Evolutionary conservation across 116 monocot species (phyloP).

Genomic region (Cymodocea nodosa): DNA sequence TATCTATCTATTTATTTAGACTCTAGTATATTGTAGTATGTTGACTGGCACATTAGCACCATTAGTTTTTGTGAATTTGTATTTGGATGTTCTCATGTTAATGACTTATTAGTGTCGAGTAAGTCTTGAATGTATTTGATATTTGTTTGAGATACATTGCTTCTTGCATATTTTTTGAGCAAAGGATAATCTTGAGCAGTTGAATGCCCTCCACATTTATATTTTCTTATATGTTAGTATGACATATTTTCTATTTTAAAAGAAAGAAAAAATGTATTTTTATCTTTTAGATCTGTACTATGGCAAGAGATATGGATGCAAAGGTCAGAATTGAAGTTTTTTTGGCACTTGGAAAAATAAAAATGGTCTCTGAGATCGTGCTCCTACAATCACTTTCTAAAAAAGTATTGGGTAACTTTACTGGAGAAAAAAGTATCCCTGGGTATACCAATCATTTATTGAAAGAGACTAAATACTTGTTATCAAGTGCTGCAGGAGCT

Average conservation of each 20-base stretch:
- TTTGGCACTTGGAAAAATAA: conserved; percentile 48
- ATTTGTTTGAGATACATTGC: background rate
- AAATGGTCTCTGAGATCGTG: conserved; percentile 49
- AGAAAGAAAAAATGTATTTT: background rate
- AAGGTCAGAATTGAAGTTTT: conserved; percentile 71
- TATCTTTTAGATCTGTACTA: conserved; percentile 41
- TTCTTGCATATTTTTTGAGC: background rate
- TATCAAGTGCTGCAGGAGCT: conserved; percentile 56
- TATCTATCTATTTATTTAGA: no score
- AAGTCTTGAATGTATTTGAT: no score
- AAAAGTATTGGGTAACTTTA: conserved; percentile 31
- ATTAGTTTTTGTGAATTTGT: no score
- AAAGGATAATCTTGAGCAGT: no score
- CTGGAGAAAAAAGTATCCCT: conserved; percentile 17
- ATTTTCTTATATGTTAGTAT: no score
- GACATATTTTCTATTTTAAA: background rate
- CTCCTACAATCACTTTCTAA: conserved; percentile 72
- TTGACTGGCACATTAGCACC: no score
- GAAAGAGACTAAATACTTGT: conserved; percentile 20
- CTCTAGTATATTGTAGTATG: no score
- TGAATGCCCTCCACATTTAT: no score
- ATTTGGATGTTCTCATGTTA: no score
- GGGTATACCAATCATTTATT: conserved; percentile 7
- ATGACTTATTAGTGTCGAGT: no score
- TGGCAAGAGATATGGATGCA: conserved; percentile 81